phyloP scores from a whole-genome alignment of 208 protist species.

The Leishmania turanica region DNA sequence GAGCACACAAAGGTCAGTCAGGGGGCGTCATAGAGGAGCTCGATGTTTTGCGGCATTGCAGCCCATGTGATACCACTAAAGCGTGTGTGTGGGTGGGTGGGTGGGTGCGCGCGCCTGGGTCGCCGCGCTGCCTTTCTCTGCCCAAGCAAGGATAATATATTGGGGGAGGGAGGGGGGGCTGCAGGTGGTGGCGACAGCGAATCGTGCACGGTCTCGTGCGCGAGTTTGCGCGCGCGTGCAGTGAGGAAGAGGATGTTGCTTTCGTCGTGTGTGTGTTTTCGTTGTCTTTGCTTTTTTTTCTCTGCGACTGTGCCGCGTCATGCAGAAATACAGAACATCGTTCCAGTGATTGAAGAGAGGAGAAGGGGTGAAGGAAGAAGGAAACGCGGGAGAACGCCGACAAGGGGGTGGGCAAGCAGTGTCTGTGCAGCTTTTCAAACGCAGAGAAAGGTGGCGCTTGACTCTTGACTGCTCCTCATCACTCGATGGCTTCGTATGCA shows the following conservation, averaged over 20 bases:
- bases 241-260: not conserved
- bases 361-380: not conserved
- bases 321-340: conserved; percentile 1
- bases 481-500: conserved; percentile 7
- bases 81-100: not conserved
- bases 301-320: not conserved
- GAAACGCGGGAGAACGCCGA: not conserved
- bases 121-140: not conserved
- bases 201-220: not conserved
- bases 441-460: not conserved
- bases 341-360: not conserved
- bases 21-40: not conserved
- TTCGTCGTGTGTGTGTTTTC: not conserved
- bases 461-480: not conserved
- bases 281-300: not conserved
- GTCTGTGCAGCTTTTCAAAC: not conserved
- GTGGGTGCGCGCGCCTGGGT: not conserved
- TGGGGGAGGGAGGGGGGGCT: not conserved
- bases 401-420: not conserved
- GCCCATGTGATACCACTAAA: not conserved
- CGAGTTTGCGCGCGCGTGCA: not conserved
- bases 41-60: not conserved
- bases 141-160: not conserved
- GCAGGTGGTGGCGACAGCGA: not conserved
- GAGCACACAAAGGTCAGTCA: not conserved